These are phyloP conservation scores for Corchorus olitorius DNA, from an alignment of 345 rosid species.

Conservation along the genomic window DNA sequence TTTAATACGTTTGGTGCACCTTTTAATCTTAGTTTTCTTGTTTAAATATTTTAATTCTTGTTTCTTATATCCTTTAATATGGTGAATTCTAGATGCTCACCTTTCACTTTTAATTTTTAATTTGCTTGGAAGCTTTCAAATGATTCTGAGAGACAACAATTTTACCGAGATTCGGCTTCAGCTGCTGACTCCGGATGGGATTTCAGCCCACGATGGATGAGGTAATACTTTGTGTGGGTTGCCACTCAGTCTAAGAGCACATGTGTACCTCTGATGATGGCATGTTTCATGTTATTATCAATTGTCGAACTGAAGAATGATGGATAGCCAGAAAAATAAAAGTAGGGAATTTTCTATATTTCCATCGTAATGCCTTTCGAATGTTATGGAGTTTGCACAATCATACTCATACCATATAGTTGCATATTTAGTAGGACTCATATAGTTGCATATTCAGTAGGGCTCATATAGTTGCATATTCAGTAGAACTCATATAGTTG, in stretches of 20 bases:
- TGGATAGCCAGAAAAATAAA: not conserved
- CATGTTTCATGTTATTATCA: not conserved
- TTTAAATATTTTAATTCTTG: no score
- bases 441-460: no score
- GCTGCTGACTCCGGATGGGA: constrained; percentile 95
- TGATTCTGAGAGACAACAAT: constrained; percentile 53
- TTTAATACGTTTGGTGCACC: no score
- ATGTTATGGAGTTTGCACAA: not conserved
- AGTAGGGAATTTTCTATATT: not conserved
- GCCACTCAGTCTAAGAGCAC: not conserved
- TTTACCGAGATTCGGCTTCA: constrained; percentile 75
- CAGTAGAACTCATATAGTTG: no score
- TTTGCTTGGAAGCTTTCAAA: constrained; percentile 56
- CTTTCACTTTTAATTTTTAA: no score
- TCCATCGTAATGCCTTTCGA: not conserved
- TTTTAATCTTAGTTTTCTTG: no score
- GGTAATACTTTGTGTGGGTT: constrained; percentile 34
- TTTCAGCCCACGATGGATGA: constrained; percentile 96
- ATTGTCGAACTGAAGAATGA: not conserved
- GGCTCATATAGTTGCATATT: no score
- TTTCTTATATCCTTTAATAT: no score
- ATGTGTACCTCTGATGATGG: not conserved
- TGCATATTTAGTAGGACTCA: no score
- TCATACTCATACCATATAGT: no score
- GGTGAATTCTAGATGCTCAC: no score